Evolutionary conservation across 106 monocot species (phyloP).

Genomic region (Cymbidium sinense): DNA sequence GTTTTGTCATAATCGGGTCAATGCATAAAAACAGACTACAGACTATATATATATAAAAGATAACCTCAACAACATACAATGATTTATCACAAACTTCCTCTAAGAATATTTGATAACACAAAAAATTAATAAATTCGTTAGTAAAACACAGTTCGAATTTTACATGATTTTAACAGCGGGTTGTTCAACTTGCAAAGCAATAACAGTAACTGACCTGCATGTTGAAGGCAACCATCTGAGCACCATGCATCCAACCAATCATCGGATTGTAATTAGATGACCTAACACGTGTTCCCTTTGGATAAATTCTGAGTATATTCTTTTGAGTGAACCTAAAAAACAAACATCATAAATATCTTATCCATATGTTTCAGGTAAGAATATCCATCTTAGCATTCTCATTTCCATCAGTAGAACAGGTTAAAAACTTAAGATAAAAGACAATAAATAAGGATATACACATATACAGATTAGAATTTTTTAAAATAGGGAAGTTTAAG

Average conservation of each 20-base stretch:
- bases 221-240: constrained; percentile 92
- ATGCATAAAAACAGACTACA: background rate
- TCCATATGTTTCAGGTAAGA: background rate
- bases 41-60: background rate
- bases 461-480: background rate
- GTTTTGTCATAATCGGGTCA: background rate
- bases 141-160: background rate
- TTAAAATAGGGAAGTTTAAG: background rate
- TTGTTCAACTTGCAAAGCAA: background rate
- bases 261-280: constrained; percentile 82
- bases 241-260: constrained; percentile 82
- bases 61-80: too few species aligned
- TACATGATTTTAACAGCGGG: background rate
- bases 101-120: background rate
- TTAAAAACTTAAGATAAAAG: background rate
- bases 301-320: constrained; percentile 74
- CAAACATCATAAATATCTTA: background rate
- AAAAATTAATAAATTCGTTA: background rate
- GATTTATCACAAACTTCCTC: too few species aligned
- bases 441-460: background rate
- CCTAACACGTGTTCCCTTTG: constrained; percentile 59
- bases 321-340: constrained; percentile 66
- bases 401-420: background rate
- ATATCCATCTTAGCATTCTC: background rate
- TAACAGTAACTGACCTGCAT: constrained; percentile 59